Evolutionary conservation across 2,329 filamentous ascomycete species (phyloP).

Genomic region (Diplodia seriata): DNA sequence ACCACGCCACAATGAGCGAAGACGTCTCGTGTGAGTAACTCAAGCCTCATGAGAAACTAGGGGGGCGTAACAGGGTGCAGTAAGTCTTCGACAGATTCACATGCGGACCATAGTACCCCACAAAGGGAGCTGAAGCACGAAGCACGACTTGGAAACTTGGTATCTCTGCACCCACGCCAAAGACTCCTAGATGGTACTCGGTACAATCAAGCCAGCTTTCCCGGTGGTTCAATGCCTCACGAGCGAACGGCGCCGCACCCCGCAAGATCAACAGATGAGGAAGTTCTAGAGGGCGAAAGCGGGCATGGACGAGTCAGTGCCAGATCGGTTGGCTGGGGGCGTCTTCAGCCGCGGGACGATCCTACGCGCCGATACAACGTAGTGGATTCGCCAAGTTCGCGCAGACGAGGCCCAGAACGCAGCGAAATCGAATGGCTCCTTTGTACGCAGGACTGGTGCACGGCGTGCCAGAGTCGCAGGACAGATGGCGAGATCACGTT

Average conservation of each 20-base stretch:
- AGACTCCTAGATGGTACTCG: neutral
- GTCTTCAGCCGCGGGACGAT: constrained; percentile 24
- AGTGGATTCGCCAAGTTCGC: constrained; percentile 1
- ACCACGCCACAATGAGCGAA: neutral
- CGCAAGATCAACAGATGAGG: neutral
- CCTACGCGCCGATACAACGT: constrained; percentile 29
- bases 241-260: neutral
- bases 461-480: neutral
- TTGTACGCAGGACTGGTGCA: neutral
- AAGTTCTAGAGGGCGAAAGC: too few species aligned
- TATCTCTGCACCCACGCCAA: neutral
- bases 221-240: neutral
- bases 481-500: constrained; percentile 21
- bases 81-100: neutral
- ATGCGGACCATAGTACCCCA: neutral
- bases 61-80: neutral
- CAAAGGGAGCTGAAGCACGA: neutral
- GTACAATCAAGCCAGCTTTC: neutral
- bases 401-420: constrained; percentile 7
- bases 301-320: constrained; percentile 6
- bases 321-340: neutral
- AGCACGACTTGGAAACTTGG: neutral
- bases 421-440: neutral
- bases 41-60: neutral
- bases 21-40: neutral